Conservation (phyloP, 1,284 basidiomycete species). For the Ganoderma meredithae region DNA sequence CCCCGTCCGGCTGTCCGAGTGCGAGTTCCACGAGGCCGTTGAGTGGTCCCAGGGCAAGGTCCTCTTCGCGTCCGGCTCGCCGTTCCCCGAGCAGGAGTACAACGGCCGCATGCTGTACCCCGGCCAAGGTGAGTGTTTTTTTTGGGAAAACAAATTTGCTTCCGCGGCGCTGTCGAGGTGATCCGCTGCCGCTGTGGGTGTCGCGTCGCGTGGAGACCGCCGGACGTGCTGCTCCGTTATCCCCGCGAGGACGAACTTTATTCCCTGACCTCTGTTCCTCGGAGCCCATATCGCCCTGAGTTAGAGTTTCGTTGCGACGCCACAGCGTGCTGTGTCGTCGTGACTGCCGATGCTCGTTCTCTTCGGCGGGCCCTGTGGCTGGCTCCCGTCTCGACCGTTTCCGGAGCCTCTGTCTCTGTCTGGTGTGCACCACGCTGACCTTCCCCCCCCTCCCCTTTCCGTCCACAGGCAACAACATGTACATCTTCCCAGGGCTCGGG, state of each 20-base stretch:
- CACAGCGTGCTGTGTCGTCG: neutral
- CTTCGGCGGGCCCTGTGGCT: neutral
- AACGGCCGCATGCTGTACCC: slow-evolving; percentile 74
- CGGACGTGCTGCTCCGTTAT: neutral
- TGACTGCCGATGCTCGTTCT: neutral
- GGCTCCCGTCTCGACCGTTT: neutral
- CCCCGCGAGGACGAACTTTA: neutral
- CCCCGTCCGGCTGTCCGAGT: slow-evolving; percentile 86
- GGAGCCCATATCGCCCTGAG: neutral
- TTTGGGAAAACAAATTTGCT: neutral
- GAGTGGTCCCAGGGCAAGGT: slow-evolving; percentile 76
- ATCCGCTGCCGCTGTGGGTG: too few species aligned
- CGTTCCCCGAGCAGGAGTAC: slow-evolving; percentile 77
- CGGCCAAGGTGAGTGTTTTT: slow-evolving; percentile 65
- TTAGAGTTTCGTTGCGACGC: neutral
- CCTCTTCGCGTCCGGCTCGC: slow-evolving; percentile 92
- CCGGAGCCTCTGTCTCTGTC: neutral
- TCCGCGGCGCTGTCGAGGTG: neutral
- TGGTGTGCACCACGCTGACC: neutral
- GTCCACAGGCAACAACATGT: slow-evolving; percentile 87
- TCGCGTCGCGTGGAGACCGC: neutral
- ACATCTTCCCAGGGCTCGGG: slow-evolving; percentile 81
- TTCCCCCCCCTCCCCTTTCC: too few species aligned
- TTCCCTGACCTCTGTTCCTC: neutral
- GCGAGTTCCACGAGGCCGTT: slow-evolving; percentile 88